Evolutionary conservation across 2,329 filamentous ascomycete genomes (phyloP), one percentile per base, ranked within the genome.

Genomic region (Leptoxyphium fumago): DNA sequence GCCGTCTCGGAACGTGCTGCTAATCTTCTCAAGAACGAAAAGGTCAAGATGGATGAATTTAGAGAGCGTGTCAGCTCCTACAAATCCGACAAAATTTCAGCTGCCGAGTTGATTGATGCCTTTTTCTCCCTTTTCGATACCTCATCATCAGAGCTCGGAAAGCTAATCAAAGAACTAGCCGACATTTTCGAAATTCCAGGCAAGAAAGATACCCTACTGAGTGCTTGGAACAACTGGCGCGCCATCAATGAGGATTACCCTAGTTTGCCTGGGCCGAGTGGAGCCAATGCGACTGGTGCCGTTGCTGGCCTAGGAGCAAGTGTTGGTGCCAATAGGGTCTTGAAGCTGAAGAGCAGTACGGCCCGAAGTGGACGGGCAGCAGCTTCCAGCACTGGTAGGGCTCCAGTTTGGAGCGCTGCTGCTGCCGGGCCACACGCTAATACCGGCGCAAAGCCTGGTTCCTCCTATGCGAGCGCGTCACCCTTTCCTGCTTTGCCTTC

Each of bases 171-270:
- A 48, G 91, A 98, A 59, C 75, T 95, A 2, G 84, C 89, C 5
- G 89, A 96, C 43, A 77, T 98, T 10, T 96, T 91, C 54, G 89
- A 98, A 53, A 82, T 93, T 52, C 73, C 81, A 41, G 60, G 63
- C 14, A 94, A 94, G 59, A 78, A 78, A 1, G 79, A 82, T 43
- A 72, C 69, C 1, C 67, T 98, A 2, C 75, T 87, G 21, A 82
- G 82, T 55, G 85, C 88, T 1, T 95, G 89, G 87, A 85, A 86
- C 53, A 84, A 94, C 63, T 95, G 89, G 85, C 84, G 85, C 40
- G 87, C 87, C 32, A 91, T 94, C 64, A 93, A 94, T 52, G 88
- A 95, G 63, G 88, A 95, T 60, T 96, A 95, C 53, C 89, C 89
- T 0, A 85, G 84, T 1, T 69, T 96, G 1, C 88, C 89, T 1